Base-by-base conservation (phyloP, 257 asterid species). In the Paraleonurus japonicus region DNA sequence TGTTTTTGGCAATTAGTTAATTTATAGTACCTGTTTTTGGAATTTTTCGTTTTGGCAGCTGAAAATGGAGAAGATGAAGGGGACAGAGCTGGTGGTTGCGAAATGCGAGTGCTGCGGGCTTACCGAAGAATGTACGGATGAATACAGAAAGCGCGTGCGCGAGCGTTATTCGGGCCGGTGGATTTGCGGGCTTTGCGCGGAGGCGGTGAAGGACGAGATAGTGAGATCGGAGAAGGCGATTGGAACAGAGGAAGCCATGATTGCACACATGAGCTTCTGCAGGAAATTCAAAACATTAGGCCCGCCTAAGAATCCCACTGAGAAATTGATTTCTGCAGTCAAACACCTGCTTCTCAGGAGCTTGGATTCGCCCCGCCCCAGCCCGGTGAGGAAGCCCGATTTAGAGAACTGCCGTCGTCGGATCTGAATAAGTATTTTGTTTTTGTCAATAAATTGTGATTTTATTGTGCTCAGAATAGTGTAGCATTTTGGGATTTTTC, bases 121-220 rank as follows among this genome's bases (percentile, higher is more conserved):
- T 79, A 86, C 92, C 0, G 98, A 92, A 75, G 98, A 92, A 50
- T 92, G 96, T 69, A 89, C 98, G 19, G 84, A 80, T 75, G 94
- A 81, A 1, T 92, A 92, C 83, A 79, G 81, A 41, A 75, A 54
- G 61, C 78, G 84, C 7, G 92, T 89, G 0, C 80, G 88, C 0
- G 90, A 84, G 0, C 78, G 90, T n/a, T 83, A 88, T 70, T 81
- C 75, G 55, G 95, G 95, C 13, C 83, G 85, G 20, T 92, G 98
- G 98, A 84, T 92, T 7, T 92, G 98, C 79, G 98, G 98, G 77
- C 94, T 92, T 10, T 92, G 98, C 47, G 79, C 88, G 0, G 98
- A 92, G 75, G 98, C 96, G 0, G 96, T 87, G 72, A 88, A 92
- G 81, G 95, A 92, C 1, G 98, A 92, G 75, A 63, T 83, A 5